A percentile compares a stretch with the other conserved stretches of the same genome.
phyloP scores from a whole-genome alignment of 2,329 filamentous ascomycete genomes.

The Whalleya microplaca region DNA sequence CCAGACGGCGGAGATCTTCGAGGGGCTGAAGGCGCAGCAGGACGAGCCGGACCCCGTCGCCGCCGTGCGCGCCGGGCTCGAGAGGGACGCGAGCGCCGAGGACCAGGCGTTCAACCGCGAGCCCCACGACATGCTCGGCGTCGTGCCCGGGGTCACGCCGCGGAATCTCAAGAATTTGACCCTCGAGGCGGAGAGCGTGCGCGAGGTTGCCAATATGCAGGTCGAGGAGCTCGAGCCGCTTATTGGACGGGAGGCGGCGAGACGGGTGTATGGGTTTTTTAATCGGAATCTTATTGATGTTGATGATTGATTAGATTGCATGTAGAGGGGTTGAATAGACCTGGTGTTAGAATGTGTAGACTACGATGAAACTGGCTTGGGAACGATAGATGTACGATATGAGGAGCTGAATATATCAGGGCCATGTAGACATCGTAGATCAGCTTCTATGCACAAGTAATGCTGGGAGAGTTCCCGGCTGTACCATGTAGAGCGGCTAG shows the following conservation, averaged over 20 bases:
- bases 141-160: conserved; percentile 81
- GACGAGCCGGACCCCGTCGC: conserved; percentile 87
- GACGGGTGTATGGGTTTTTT: conserved; percentile 82
- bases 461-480: no score
- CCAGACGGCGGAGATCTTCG: conserved; percentile 96
- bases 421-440: no score
- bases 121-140: conserved; percentile 87
- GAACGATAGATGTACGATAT: no score
- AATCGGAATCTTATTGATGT: conserved; percentile 64
- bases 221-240: conserved; percentile 71
- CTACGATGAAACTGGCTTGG: background rate
- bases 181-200: conserved; percentile 73
- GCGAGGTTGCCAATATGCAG: conserved; percentile 86
- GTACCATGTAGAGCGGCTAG: no score
- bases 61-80: conserved; percentile 82
- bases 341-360: no score
- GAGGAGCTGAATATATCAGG: no score
- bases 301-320: conserved; percentile 38
- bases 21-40: conserved; percentile 86
- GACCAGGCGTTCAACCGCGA: conserved; percentile 76
- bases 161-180: conserved; percentile 77
- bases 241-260: conserved; percentile 77
- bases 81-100: conserved; percentile 63
- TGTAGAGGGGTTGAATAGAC: no score
- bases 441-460: no score